Percentiles rank a stretch among this genome's conserved stretches.
Conservation (phyloP, 257 asterid genomes). For the Rhazya stricta region DNA sequence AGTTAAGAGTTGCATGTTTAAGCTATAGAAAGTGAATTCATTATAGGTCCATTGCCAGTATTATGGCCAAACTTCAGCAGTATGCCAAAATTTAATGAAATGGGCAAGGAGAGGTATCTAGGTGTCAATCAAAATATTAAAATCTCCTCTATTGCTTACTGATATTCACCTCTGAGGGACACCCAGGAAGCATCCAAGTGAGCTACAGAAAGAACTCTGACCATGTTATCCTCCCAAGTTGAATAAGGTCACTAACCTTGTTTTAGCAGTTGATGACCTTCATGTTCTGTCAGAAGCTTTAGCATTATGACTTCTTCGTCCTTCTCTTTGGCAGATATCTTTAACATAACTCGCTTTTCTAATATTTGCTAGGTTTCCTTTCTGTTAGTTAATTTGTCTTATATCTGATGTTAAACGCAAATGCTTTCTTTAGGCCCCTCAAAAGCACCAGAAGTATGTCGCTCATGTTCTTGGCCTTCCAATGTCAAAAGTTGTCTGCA, state of each 20-base stretch:
- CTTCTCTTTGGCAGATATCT: neutral
- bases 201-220: neutral
- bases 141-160: neutral
- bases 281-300: neutral
- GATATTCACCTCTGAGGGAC: neutral
- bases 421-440: conserved; percentile 58
- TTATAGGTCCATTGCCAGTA: neutral
- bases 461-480: conserved; percentile 85
- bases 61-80: neutral
- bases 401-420: neutral
- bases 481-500: conserved; percentile 97
- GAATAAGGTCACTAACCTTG: neutral
- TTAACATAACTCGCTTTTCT: neutral
- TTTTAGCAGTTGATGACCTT: neutral
- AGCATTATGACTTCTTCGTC: neutral
- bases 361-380: too few species aligned
- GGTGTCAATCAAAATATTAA: neutral
- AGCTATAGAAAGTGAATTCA: neutral
- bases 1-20: neutral
- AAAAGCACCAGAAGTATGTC: conserved; percentile 89
- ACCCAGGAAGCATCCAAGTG: neutral
- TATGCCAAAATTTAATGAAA: neutral
- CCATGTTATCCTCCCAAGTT: neutral
- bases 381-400: neutral
- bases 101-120: neutral